Conservation (phyloP, 2,329 filamentous ascomycete genomes). For the Colletotrichum costaricense region DNA sequence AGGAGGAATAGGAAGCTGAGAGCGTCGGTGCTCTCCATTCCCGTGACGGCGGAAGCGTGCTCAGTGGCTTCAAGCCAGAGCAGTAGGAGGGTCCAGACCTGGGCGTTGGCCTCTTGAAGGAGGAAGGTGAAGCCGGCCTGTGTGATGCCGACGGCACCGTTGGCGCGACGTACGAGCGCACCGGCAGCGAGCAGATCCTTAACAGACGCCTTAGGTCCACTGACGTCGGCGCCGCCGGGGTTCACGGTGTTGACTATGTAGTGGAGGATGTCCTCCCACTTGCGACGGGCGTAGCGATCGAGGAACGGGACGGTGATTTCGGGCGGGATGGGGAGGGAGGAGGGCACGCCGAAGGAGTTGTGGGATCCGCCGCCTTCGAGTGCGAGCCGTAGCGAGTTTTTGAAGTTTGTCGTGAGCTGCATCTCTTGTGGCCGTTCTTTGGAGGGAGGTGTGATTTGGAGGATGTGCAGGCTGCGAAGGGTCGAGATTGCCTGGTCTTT, state of each 20-base stretch:
- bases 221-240: constrained; percentile 51
- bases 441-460: constrained; percentile 71
- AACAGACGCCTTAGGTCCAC: constrained; percentile 78
- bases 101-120: constrained; percentile 93
- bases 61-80: constrained; percentile 91
- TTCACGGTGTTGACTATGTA: constrained; percentile 87
- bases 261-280: constrained; percentile 97
- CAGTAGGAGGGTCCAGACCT: constrained; percentile 95
- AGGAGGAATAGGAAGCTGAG: constrained; percentile 96
- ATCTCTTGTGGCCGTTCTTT: constrained; percentile 77
- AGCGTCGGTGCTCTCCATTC: constrained; percentile 91
- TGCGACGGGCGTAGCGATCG: constrained; percentile 85
- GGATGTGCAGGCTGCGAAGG: constrained; percentile 87
- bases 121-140: constrained; percentile 95
- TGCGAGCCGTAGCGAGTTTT: constrained; percentile 83
- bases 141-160: constrained; percentile 76
- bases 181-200: constrained; percentile 86
- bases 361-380: constrained; percentile 88
- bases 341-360: constrained; percentile 91
- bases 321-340: constrained; percentile 69
- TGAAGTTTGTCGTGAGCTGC: constrained; percentile 84
- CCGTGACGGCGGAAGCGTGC: constrained; percentile 63
- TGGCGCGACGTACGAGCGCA: constrained; percentile 76
- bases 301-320: constrained; percentile 78
- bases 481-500: constrained; percentile 87